Evolutionary conservation across 2,329 filamentous ascomycete genomes (phyloP).

Genomic region (Aspergillus udagawae): DNA sequence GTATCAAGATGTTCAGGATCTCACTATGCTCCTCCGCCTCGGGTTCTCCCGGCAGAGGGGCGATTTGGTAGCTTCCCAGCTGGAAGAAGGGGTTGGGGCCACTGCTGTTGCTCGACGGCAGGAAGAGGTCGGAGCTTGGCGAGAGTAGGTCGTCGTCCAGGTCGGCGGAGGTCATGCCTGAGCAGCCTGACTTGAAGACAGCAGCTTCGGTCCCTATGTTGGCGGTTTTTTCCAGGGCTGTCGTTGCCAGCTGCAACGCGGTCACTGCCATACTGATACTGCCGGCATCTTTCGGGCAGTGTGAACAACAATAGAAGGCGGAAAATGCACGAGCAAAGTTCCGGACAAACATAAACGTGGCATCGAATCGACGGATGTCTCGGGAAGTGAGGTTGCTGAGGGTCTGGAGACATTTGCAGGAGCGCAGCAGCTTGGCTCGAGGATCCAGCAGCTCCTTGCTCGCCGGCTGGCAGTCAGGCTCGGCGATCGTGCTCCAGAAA

Average conservation of each 20-base stretch:
- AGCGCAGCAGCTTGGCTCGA: neutral
- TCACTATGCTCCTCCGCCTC: neutral
- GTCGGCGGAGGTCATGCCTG: no score
- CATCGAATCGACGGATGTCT: neutral
- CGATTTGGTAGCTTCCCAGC: neutral
- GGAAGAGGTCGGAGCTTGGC: neutral
- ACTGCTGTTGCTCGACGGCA: neutral
- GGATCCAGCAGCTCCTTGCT: no score
- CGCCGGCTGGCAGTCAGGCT: no score
- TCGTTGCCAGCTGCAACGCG: neutral
- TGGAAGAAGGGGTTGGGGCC: neutral
- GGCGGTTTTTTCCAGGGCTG: neutral
- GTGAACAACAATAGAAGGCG: neutral
- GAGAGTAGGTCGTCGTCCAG: no score
- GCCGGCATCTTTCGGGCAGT: neutral
- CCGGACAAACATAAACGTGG: neutral
- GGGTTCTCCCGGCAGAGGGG: neutral
- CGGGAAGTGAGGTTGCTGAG: neutral
- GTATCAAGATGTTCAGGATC: neutral
- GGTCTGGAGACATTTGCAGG: neutral
- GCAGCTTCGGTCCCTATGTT: neutral
- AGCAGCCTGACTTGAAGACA: no score
- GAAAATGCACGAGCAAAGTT: neutral
- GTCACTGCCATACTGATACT: neutral
- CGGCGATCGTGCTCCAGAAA: no score